Evolutionary conservation across 139 green algal species (phyloP).

Genomic region (Gonium pectorale): DNA sequence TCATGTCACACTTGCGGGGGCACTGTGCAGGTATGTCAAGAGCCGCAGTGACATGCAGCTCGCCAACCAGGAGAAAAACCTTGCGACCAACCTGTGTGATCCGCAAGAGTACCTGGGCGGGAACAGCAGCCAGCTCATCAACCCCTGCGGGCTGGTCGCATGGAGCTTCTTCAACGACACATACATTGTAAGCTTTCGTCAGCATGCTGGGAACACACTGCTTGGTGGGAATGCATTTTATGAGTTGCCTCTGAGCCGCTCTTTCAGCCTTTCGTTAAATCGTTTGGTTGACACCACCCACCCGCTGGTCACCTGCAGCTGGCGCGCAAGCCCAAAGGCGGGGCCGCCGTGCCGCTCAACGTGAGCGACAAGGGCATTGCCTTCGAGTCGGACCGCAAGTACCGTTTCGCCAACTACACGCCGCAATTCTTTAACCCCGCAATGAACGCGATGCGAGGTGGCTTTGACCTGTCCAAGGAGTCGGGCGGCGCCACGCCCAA

Average conservation of each 20-base stretch:
- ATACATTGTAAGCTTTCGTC: conserved; percentile 68
- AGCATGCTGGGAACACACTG: no score
- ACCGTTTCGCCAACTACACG: conserved; percentile 60
- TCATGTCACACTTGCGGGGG: no score
- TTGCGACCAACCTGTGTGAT: conserved; percentile 62
- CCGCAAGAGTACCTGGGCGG: conserved; percentile 59
- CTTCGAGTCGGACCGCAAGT: conserved; percentile 50
- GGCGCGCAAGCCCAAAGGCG: not conserved
- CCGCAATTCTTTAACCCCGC: conserved; percentile 48
- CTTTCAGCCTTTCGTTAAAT: no score
- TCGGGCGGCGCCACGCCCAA: not conserved
- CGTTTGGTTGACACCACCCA: no score
- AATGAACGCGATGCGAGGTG: conserved; percentile 37
- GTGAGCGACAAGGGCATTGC: conserved; percentile 47
- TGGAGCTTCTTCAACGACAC: conserved; percentile 97
- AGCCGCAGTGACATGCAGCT: conserved; percentile 85
- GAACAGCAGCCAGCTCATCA: conserved; percentile 69
- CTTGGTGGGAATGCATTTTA: no score
- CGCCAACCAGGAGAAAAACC: conserved; percentile 31
- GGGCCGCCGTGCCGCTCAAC: not conserved
- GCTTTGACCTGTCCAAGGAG: conserved; percentile 39
- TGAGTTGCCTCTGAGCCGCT: no score
- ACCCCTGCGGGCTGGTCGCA: conserved; percentile 93
- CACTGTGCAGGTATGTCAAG: conserved; percentile 86
- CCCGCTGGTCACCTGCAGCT: conserved; percentile 4